Base-by-base conservation (phyloP, 75 land plant species). In the Larix kaempferi region DNA sequence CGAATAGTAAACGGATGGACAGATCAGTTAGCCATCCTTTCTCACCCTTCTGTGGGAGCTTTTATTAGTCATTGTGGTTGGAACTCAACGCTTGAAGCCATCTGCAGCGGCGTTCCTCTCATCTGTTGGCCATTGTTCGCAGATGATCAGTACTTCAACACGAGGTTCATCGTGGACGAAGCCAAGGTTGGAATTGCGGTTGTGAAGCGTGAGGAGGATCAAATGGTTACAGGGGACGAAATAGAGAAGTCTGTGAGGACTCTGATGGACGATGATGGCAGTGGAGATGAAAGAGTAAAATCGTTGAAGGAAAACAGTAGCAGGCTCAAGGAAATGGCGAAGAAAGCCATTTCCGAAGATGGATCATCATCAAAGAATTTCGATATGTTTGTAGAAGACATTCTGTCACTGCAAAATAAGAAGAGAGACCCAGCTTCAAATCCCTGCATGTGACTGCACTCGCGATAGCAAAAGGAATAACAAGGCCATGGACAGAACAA, bases 231-330 rank as follows among this genome's bases (percentile, higher is more conserved):
- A 56, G 37, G 73, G 67, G 86, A 79, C 56, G 89, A 84, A 25
- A 58, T 93, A 54, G 78, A 76, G 66, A 75, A 80, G 67, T 59
- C 58, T 13, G 89, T 91, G 82, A 85, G 67, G 61, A 82, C 60
- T 39, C 60, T 93, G 44, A 86, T 93, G 90, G 84, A 71, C 14
- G 90, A 86, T 35, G 41, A 39, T 39, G 41, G 3, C 41, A 2
- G 41, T 39, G 41, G 41, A 39, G 41, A 2, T 2, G 88, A 86
- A 56, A 79, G 37, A 39, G 91, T 89, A 0, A 69, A 80, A 44
- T 57, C 67, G 77, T 76, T 71, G 77, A 80, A 77, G 62, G 41
- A 39, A 2, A 39, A 39, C 0, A 4, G 41, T 39, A 72, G 65
- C 52, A 80, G 62, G 71, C 87, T 74, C 65, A 74, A 13, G 74